Evolutionary conservation across 2,329 filamentous ascomycete species (phyloP).

Genomic region (Onygena corvina): DNA sequence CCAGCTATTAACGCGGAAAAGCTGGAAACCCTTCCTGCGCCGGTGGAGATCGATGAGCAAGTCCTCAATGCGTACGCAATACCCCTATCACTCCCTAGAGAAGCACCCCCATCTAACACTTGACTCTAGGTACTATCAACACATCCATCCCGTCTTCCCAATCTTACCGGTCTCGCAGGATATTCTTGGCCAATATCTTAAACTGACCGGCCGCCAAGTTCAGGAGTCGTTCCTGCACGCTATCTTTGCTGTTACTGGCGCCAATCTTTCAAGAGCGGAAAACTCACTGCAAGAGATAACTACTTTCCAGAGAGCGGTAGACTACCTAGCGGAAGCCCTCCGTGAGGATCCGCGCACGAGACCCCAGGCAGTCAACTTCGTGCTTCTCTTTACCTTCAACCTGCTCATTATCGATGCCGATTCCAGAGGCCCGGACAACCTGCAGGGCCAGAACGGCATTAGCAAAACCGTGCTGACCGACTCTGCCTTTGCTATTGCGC

Average conservation of each 20-base stretch:
- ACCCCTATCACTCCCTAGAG: background rate
- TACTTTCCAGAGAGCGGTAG: constrained; percentile 31
- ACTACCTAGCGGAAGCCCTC: constrained; percentile 29
- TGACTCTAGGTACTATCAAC: constrained; percentile 29
- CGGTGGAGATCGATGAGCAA: constrained; percentile 29
- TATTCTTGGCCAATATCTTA: constrained; percentile 27
- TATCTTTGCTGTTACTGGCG: constrained; percentile 31
- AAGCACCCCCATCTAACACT: constrained; percentile 11
- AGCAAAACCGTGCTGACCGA: constrained; percentile 33
- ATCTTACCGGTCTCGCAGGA: constrained; percentile 32
- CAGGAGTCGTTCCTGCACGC: constrained; percentile 33
- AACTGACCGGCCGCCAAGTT: constrained; percentile 30
- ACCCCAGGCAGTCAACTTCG: constrained; percentile 27
- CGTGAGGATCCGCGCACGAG: constrained; percentile 27
- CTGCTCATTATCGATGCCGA: constrained; percentile 35
- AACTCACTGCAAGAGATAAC: constrained; percentile 24
- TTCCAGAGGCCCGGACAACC: constrained; percentile 31
- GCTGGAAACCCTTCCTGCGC: constrained; percentile 26
- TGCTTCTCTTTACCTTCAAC: constrained; percentile 32
- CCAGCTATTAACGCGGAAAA: constrained; percentile 24
- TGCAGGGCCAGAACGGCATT: constrained; percentile 31
- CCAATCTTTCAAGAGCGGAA: constrained; percentile 26
- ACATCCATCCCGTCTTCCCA: constrained; percentile 31
- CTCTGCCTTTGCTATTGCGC: constrained; percentile 28
- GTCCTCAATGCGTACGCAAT: constrained; percentile 30